Conservation (phyloP, 345 rosid genomes). For the Eucalyptus tenuipes region DNA sequence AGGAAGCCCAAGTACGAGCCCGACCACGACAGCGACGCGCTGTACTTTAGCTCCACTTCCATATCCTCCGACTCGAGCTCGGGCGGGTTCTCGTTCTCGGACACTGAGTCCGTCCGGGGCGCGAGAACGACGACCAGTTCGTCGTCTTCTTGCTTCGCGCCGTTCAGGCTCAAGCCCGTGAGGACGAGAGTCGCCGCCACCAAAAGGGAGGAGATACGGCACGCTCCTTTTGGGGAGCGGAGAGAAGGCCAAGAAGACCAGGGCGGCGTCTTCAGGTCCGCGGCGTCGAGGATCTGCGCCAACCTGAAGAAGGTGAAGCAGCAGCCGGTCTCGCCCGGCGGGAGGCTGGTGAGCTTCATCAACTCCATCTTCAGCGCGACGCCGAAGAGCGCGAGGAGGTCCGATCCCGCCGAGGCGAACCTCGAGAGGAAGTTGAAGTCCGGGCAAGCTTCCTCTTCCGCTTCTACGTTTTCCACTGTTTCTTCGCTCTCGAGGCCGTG, state of each 20-base stretch:
- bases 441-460: slow-evolving; percentile 12
- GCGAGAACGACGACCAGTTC: slow-evolving; percentile 12
- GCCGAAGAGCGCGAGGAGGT: slow-evolving; percentile 11
- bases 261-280: slow-evolving; percentile 23
- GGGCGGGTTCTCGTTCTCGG: slow-evolving; percentile 75
- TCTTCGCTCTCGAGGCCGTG: slow-evolving; percentile 74
- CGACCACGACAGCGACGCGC: slow-evolving; percentile 30
- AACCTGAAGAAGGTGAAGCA: slow-evolving; percentile 51
- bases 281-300: slow-evolving; percentile 36
- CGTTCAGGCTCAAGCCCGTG: slow-evolving; percentile 25
- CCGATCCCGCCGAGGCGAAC: neutral
- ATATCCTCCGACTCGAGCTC: slow-evolving; percentile 72
- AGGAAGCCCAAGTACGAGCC: slow-evolving; percentile 1
- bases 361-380: slow-evolving; percentile 43
- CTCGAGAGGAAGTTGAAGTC: slow-evolving; percentile 17
- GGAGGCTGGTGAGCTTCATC: slow-evolving; percentile 49
- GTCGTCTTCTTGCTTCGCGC: slow-evolving; percentile 30
- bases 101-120: slow-evolving; percentile 42
- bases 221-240: slow-evolving; percentile 22
- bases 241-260: slow-evolving; percentile 1
- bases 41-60: slow-evolving; percentile 54
- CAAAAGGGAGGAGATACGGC: neutral
- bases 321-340: slow-evolving; percentile 83
- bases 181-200: slow-evolving; percentile 23
- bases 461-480: slow-evolving; percentile 53